Conservation (phyloP, 2,329 filamentous ascomycete species). For the Rutstroemia sp. region DNA sequence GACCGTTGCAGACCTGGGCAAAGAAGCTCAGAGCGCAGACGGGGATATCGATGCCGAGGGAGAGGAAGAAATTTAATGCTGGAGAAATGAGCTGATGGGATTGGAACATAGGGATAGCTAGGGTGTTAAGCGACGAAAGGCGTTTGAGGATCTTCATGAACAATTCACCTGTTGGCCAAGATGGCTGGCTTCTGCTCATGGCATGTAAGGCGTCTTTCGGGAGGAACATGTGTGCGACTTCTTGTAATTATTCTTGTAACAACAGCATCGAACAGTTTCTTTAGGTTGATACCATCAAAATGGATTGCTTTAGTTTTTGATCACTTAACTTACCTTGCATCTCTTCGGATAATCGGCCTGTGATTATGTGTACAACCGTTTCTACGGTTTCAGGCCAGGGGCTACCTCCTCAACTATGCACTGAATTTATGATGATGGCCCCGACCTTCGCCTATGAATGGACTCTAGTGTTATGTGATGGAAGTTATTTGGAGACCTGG, state of each 20-base stretch:
- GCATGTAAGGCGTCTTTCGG: constrained; percentile 1
- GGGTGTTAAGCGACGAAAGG: neutral
- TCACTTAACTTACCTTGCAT: no score
- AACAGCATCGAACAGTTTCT: constrained; percentile 1
- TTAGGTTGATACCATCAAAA: neutral
- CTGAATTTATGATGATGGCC: no score
- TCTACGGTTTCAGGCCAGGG: no score
- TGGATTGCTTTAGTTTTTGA: neutral
- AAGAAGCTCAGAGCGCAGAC: neutral
- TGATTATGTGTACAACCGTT: no score
- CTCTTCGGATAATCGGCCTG: no score
- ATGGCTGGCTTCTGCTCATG: neutral
- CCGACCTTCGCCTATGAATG: no score
- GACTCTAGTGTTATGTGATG: no score
- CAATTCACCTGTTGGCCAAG: neutral
- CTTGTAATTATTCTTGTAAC: constrained; percentile 7
- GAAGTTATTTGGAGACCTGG: no score
- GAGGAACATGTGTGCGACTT: neutral
- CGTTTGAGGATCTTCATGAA: constrained; percentile 3
- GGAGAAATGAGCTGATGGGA: neutral
- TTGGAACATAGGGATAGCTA: constrained; percentile 1
- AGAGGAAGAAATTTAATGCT: constrained; percentile 1
- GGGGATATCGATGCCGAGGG: neutral
- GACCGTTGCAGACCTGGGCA: neutral
- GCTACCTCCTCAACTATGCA: no score